Base-by-base conservation (phyloP, 768 basidiomycete genomes). In the Clitopilus passeckerianus region DNA sequence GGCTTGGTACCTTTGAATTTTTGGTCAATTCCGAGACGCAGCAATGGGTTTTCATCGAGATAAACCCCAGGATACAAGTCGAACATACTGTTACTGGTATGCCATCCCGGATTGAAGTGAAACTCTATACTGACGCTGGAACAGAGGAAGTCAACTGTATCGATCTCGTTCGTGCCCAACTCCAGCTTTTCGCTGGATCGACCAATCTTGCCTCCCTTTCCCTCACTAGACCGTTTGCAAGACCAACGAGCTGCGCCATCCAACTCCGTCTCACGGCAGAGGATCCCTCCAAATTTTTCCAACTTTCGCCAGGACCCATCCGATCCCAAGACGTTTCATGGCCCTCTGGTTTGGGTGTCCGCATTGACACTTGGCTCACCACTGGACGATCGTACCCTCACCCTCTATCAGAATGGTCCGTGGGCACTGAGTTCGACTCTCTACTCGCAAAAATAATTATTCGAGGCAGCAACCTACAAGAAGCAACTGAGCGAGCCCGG, bases 211-310 rank as follows among this genome's bases (percentile, higher is more conserved):
- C 85, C 7, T 86, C 89, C 66, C 85, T 94, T 59, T 86, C 84
- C 43, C 75, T 93, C 56, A 80, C 83, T 7, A 81, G 86, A 68
- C 86, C 89, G 33, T 82, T 85, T 35, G 85, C 89, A 69, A 76
- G 79, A 62, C 87, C 87, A 67, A 80, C 86, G 57, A 86, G 89
- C 14, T 86, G 84, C 65, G 90, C 92, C 6, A 91, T 95, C 58
- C 93, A 95, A 68, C 89, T 91, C 65, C 90, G 93, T 64, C 75
- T 95, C 68, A 94, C 91, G 24, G 93, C 92, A n/a, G 93, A 95
- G 72, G 91, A 95, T 65, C 81, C 93, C 5, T 80, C 82, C 12
- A 65, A 76, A 30, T 80, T 78, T 57, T 95, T 95, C 83, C 87
- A 87, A 70, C 89, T 92, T 14, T 91, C 93, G 63, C 89, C 89